A percentile compares a stretch with the other conserved stretches of the same genome.
These are phyloP conservation scores for Neolecta irregularis DNA, from an alignment of 1,139 yeast genomes.

Conservation along the genomic window DNA sequence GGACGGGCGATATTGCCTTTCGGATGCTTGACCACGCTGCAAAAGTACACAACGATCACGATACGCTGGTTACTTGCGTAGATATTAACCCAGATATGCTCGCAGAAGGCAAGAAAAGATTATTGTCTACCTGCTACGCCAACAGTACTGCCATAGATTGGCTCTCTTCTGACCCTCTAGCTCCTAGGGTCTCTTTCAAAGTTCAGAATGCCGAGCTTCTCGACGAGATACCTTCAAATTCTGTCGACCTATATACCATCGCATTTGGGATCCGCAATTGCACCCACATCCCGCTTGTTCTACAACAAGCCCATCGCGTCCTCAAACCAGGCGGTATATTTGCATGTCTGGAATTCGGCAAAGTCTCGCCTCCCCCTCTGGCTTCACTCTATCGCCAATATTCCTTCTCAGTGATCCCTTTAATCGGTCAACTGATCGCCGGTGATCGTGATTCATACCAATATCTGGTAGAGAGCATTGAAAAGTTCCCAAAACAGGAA, in stretches of 20 bases:
- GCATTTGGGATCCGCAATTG: constrained; percentile 96
- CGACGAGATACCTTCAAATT: constrained; percentile 68
- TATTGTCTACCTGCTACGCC: constrained; percentile 22
- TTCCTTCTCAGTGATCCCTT: constrained; percentile 74
- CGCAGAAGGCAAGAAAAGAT: constrained; percentile 72
- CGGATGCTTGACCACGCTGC: constrained; percentile 87
- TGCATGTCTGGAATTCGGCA: constrained; percentile 89
- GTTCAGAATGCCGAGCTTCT: constrained; percentile 88
- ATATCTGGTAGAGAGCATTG: constrained; percentile 84
- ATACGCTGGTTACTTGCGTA: constrained; percentile 73
- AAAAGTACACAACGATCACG: constrained; percentile 54
- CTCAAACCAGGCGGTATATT: constrained; percentile 97
- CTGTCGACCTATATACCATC: constrained; percentile 89
- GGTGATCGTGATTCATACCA: constrained; percentile 92
- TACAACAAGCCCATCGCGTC: constrained; percentile 84
- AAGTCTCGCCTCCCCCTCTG: constrained; percentile 65
- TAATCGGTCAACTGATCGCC: constrained; percentile 90
- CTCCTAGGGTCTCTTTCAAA: constrained; percentile 54
- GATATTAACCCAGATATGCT: constrained; percentile 96
- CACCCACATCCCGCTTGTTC: constrained; percentile 84
- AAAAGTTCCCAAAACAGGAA: constrained; percentile 83
- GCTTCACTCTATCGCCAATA: constrained; percentile 72
- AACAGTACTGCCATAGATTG: constrained; percentile 23
- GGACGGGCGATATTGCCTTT: constrained; percentile 96
- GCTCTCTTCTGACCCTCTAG: constrained; percentile 31